These are phyloP conservation scores for Suillus lakei DNA, from an alignment of 768 basidiomycete species.

Conservation along the genomic window DNA sequence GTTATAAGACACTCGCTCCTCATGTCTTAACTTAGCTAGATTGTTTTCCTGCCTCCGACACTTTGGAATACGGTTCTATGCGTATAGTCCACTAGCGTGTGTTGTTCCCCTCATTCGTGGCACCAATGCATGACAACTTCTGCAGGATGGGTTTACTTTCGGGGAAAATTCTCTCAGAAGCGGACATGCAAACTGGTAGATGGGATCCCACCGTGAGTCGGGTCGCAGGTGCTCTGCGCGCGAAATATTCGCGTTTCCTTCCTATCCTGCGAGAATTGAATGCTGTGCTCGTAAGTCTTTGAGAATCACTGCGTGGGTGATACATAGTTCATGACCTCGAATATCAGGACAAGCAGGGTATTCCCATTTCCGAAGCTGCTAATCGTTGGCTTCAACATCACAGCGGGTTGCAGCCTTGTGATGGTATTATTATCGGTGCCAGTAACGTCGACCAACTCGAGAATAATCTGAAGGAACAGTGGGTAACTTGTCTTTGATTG, in stretches of 20 bases:
- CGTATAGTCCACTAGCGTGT: no score
- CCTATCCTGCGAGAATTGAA: conserved; percentile 20
- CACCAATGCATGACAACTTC: no score
- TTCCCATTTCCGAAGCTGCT: conserved; percentile 19
- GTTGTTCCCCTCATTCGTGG: no score
- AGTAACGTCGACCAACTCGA: conserved; percentile 35
- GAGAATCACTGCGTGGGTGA: background rate
- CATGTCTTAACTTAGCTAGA: no score
- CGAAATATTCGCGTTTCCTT: conserved; percentile 16
- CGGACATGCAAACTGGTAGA: conserved; percentile 9
- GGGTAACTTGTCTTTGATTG: background rate
- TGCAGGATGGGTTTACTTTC: conserved; percentile 9
- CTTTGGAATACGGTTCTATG: no score
- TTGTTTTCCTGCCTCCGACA: no score
- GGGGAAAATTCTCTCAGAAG: conserved; percentile 13
- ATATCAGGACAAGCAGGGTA: no score
- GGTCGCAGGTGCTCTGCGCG: background rate
- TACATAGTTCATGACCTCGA: background rate
- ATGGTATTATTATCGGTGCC: conserved; percentile 30
- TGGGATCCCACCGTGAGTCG: conserved; percentile 16
- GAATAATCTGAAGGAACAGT: conserved; percentile 10
- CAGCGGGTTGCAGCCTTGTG: conserved; percentile 20
- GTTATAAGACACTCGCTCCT: no score
- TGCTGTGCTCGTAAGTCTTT: background rate
- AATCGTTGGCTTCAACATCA: conserved; percentile 27